Evolutionary conservation across 352 stramenopile genomes (phyloP), one percentile per base, ranked within the genome.

Genomic region (Halophytophthora batemanensis): DNA sequence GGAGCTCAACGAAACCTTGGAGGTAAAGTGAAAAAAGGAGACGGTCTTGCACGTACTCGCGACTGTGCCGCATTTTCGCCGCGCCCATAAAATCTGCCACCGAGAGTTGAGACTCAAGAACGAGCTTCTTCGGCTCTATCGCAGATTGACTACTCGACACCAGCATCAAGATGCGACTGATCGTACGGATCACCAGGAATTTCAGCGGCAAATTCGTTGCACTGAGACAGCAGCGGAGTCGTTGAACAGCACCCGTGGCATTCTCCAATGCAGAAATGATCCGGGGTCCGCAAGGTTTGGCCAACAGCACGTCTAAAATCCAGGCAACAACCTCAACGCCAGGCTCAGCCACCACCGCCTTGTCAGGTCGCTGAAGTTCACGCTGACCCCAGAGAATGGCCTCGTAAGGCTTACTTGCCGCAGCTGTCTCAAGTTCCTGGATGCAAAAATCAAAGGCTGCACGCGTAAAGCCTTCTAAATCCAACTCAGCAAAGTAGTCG

Each of bases 361-460:
- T 51, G 45, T 96, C 86, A 6, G 62, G n/a, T 15, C 69, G 65
- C 39, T 52, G 35, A 3, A 93, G 60, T 2, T 80, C 75, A 14
- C 82, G 68, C 23, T 95, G 73, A 0, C 83, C 94, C 89, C 87
- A 97, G 18, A 92, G 29, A 21, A 61, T 39, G 0, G 87, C 79
- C 56, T 93, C 77, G 28, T 74, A 94, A 0, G 49, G 12, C 19
- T 82, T 70, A 7, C 51, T 65, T 6, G 45, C 59, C 8, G 74
- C 71, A 14, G 81, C 86, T 19, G 49, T 39, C 40, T 94, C 85
- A 0, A 96, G 39, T 34, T 95, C 71, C 23, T 50, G 36, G 6
- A 95, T 45, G 28, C 64, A 85, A 40, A 78, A 76, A 11, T 85
- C 70, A 36, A 92, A 55, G 2, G 80, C 40, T 19, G 58, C 40